Conservation (phyloP, 306 rosid genomes). For the Cicer judaicum region DNA sequence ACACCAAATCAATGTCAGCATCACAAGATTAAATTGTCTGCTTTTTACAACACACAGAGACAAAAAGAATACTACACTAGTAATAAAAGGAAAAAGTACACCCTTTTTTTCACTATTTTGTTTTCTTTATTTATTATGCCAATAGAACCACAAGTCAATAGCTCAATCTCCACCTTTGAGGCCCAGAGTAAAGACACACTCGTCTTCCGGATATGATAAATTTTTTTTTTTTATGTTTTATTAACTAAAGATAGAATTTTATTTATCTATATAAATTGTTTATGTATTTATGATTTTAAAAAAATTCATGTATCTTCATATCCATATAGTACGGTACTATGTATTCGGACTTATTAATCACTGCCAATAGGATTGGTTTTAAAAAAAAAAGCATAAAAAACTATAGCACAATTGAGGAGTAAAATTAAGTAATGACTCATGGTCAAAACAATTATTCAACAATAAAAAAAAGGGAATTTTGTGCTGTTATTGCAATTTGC, state of each 20-base stretch:
- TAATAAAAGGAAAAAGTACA: background rate
- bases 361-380: constrained; percentile 12
- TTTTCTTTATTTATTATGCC: constrained; percentile 27
- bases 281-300: too few relatives aligned
- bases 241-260: too few relatives aligned
- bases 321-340: too few relatives aligned
- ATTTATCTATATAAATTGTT: too few relatives aligned
- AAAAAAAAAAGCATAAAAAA: too few relatives aligned
- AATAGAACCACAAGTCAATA: constrained; percentile 7
- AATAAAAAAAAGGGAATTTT: too few relatives aligned
- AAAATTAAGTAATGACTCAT: background rate
- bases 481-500: background rate
- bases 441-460: background rate
- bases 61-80: constrained; percentile 4
- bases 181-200: too few relatives aligned
- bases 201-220: too few relatives aligned
- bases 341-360: too few relatives aligned
- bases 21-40: constrained; percentile 22
- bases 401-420: background rate
- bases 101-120: constrained; percentile 27
- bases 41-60: constrained; percentile 25
- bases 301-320: too few relatives aligned
- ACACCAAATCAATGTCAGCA: constrained; percentile 11
- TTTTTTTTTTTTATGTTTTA: too few relatives aligned
- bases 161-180: background rate